Conservation (phyloP, 768 basidiomycete genomes). For the Dioszegia hungarica region DNA sequence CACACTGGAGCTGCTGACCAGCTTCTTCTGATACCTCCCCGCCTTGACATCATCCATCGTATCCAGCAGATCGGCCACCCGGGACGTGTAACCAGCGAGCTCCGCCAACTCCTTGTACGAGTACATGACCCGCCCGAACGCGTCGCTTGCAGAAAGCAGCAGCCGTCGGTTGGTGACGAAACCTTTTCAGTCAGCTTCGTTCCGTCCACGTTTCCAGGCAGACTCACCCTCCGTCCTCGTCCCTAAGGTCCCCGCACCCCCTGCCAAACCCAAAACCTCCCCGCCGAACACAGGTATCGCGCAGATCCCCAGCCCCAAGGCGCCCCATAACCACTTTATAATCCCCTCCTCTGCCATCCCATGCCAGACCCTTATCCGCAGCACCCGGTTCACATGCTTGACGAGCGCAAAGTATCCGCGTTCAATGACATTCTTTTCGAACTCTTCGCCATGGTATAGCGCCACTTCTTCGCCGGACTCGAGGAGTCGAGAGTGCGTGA, state of each 20-base stretch:
- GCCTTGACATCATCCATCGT: constrained; percentile 80
- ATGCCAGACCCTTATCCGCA: constrained; percentile 80
- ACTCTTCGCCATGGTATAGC: constrained; percentile 78
- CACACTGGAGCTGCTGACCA: constrained; percentile 67
- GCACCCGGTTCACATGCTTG: constrained; percentile 75
- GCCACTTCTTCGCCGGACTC: constrained; percentile 66
- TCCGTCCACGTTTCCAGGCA: not conserved
- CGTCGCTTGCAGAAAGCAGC: constrained; percentile 78
- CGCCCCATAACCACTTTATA: constrained; percentile 91
- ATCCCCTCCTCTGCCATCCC: constrained; percentile 89
- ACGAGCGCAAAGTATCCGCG: constrained; percentile 78
- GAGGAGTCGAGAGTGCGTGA: constrained; percentile 82
- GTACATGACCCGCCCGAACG: constrained; percentile 92
- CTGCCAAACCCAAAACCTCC: constrained; percentile 63
- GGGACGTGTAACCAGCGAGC: constrained; percentile 88
- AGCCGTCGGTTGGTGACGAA: constrained; percentile 95
- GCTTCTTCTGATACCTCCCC: constrained; percentile 81
- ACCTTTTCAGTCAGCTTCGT: constrained; percentile 53
- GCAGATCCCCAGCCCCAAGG: constrained; percentile 84
- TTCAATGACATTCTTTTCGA: constrained; percentile 87
- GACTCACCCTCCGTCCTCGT: constrained; percentile 75
- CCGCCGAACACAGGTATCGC: constrained; percentile 86
- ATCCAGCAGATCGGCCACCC: constrained; percentile 80
- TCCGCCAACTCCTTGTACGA: constrained; percentile 96
- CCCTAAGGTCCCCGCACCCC: constrained; percentile 63